phyloP scores from a whole-genome alignment of 2,329 filamentous ascomycete genomes.

The Cercospora sesami region DNA sequence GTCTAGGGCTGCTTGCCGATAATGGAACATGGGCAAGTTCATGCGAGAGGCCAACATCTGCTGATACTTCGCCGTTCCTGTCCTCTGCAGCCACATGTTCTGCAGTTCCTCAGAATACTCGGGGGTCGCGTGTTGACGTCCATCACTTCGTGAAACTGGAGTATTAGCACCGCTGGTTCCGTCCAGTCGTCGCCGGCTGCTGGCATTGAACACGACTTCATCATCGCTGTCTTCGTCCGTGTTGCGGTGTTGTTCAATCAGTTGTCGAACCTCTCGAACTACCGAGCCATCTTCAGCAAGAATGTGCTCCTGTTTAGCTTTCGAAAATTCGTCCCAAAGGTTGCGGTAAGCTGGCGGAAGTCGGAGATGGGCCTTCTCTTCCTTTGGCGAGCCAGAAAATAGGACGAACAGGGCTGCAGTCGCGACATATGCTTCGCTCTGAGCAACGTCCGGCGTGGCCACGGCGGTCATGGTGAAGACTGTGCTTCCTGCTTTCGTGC shows the following conservation, averaged over 20 bases:
- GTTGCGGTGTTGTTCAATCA: constrained; percentile 58
- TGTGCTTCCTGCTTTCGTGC: constrained; percentile 50
- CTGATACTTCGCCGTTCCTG: constrained; percentile 61
- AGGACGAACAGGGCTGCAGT: constrained; percentile 79
- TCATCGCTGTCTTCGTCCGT: constrained; percentile 53
- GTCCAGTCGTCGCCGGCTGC: constrained; percentile 57
- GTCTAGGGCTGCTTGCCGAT: constrained; percentile 73
- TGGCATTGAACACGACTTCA: constrained; percentile 69
- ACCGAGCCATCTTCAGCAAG: constrained; percentile 69
- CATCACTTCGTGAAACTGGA: constrained; percentile 31
- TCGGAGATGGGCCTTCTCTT: constrained; percentile 79
- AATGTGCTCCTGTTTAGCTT: constrained; percentile 66
- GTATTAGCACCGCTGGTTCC: constrained; percentile 38
- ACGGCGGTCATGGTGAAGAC: constrained; percentile 72
- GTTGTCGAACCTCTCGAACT: constrained; percentile 66
- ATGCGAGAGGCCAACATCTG: constrained; percentile 75
- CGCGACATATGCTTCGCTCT: constrained; percentile 85
- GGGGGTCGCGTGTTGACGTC: constrained; percentile 12
- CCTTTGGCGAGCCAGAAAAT: constrained; percentile 73
- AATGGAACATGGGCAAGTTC: constrained; percentile 87
- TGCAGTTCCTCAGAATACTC: constrained; percentile 45
- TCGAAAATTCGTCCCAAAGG: constrained; percentile 76
- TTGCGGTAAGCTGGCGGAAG: constrained; percentile 81
- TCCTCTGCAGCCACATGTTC: constrained; percentile 55
- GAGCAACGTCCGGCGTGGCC: constrained; percentile 71